Conservation (phyloP, 305 asterid genomes). For the Plantago coronopus region DNA sequence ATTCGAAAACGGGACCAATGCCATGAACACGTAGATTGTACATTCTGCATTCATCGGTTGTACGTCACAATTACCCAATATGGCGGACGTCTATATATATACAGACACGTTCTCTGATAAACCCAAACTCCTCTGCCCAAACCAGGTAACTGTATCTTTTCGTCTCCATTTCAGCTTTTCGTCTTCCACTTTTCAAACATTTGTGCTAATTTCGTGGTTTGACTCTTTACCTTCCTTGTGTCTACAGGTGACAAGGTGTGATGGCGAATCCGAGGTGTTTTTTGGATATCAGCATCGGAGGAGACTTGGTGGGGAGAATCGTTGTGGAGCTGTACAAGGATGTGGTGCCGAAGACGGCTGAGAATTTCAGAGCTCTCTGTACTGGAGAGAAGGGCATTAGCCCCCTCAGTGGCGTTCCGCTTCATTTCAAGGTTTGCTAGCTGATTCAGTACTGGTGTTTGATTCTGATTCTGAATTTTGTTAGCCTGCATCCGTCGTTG, state of each 20-base stretch:
- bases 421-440: conserved; percentile 73
- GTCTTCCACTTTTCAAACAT: background rate
- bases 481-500: too few relatives aligned
- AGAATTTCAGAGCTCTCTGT: conserved; percentile 93
- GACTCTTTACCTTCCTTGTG: too few relatives aligned
- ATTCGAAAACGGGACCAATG: too few relatives aligned
- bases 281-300: conserved; percentile 77
- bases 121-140: background rate
- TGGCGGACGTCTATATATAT: conserved; percentile 1
- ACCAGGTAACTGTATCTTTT: background rate
- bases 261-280: conserved; percentile 36
- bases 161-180: background rate
- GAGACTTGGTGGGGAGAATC: conserved; percentile 84
- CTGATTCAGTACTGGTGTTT: background rate
- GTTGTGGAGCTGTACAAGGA: conserved; percentile 73
- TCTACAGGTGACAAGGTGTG: background rate
- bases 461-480: too few relatives aligned
- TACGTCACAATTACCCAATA: background rate
- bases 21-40: background rate
- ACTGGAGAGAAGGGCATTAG: conserved; percentile 97
- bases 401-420: conserved; percentile 65
- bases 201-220: background rate
- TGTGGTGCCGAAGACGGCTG: conserved; percentile 85
- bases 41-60: background rate
- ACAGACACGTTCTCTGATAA: background rate